Evolutionary conservation across 495 filamentous ascomycete species (phyloP), one percentile per base, ranked within the genome.

Genomic region (Pyronema omphalodes): DNA sequence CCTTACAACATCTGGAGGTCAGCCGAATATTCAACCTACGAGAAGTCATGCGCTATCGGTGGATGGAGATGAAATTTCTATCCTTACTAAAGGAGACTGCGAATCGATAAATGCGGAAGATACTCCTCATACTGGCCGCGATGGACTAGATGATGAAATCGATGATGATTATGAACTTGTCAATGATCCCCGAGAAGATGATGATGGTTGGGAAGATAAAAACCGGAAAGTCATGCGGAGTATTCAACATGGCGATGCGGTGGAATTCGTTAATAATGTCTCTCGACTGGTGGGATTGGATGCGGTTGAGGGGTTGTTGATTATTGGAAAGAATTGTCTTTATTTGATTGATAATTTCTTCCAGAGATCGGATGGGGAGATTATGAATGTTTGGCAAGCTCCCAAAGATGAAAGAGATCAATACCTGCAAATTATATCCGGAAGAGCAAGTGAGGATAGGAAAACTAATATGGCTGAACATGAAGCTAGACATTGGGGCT

Each of bases 311-410:
- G 91, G 93, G 15, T 76, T 98, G 14, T 69, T 96, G 57, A 88
- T 96, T 47, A 69, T 94, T 55, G 91, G 93, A n/a, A 95, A 93
- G 67, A 80, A 86, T 55, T 82, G 78, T 53, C 76, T 98, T 40
- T 98, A 98, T 66, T 81, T 98, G 49, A 79, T 95, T 56, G 91
- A 98, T 65, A 85, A 86, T 62, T 85, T 91, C 60, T 95, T 98
- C 68, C 89, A 95, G 64, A 76, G 88, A 51, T 78, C 82, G 3
- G 89, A 96, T 65, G 91, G 91, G 17, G 91, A 98, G 65, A 93
- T 98, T 60, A 83, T 96, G 39, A 86, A 93, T 59, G 89, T 93
- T 15, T 86, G 82, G 78, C 87, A 96, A 67, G 91, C 93, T 18
- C 88, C 89, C 12, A 66, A 74, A 6, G 88, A 96, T 56, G 91